Conservation (phyloP, 192 early-diverging fungal species). For the Umbelopsis ramanniana region DNA sequence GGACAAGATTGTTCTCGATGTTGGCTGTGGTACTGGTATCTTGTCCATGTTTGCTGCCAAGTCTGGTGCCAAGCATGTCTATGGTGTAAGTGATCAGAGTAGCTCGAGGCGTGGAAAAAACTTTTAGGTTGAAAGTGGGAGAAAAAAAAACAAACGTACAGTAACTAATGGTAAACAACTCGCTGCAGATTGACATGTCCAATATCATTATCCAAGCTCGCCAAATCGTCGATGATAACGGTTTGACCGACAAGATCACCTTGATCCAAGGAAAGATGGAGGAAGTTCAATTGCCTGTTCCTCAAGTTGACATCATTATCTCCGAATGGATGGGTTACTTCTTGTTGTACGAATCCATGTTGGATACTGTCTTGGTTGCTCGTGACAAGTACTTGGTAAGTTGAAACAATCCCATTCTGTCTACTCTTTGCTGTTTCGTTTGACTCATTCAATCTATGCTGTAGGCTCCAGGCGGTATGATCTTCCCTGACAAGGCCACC, state of each 20-base stretch:
- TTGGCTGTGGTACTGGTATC: slow-evolving; percentile 99
- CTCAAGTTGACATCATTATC: slow-evolving; percentile 98
- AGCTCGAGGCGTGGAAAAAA: neutral
- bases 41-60: slow-evolving; percentile 99
- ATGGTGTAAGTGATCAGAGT: slow-evolving; percentile 64
- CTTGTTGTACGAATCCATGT: slow-evolving; percentile 98
- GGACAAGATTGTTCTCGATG: slow-evolving; percentile 97
- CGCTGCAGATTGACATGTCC: slow-evolving; percentile 79
- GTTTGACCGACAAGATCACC: slow-evolving; percentile 83
- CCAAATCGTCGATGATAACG: slow-evolving; percentile 94
- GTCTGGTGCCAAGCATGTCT: slow-evolving; percentile 93
- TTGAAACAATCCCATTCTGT: neutral
- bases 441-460: neutral
- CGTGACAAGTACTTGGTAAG: slow-evolving; percentile 85
- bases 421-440: neutral
- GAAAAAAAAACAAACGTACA: no score
- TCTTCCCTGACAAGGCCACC: slow-evolving; percentile 85
- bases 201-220: slow-evolving; percentile 97
- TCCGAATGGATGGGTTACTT: slow-evolving; percentile 99
- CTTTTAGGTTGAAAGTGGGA: no score
- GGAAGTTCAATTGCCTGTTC: slow-evolving; percentile 90
- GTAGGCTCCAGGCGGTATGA: slow-evolving; percentile 80
- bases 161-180: no score
- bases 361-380: slow-evolving; percentile 98
- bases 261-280: slow-evolving; percentile 98